Conservation (phyloP, 768 basidiomycete genomes). For the Crucibulum laeve region DNA sequence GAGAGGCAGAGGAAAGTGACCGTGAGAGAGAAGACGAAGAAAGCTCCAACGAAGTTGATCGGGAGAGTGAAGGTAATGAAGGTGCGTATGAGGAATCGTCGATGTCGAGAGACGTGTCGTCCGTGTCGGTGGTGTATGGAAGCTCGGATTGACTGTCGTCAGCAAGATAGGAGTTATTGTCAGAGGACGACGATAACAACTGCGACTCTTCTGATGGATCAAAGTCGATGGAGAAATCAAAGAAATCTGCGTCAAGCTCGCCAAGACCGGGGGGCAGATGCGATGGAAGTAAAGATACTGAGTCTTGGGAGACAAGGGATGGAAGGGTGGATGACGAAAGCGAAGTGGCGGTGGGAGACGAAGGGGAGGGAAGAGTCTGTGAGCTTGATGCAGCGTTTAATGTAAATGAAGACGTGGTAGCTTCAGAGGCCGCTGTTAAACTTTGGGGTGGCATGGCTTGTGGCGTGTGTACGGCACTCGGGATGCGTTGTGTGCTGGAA, state of each 20-base stretch:
- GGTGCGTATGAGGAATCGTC: slow-evolving; percentile 15
- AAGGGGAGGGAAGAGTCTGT: background rate
- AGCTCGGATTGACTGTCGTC: slow-evolving; percentile 6
- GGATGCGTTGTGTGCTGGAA: no score
- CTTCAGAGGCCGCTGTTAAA: background rate
- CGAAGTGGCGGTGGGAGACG: background rate
- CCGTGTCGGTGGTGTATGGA: slow-evolving; percentile 11
- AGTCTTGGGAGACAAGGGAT: background rate
- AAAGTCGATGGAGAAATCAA: background rate
- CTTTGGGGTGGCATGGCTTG: background rate
- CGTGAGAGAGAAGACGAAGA: slow-evolving; percentile 35
- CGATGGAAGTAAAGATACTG: slow-evolving; percentile 1
- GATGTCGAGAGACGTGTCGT: slow-evolving; percentile 10
- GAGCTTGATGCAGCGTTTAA: background rate
- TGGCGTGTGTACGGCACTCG: no score
- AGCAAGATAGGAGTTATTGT: slow-evolving; percentile 9
- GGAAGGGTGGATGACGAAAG: background rate
- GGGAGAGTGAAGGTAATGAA: slow-evolving; percentile 28
- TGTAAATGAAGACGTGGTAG: background rate
- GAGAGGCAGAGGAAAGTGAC: slow-evolving; percentile 33
- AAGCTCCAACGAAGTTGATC: slow-evolving; percentile 22
- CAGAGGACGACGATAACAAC: slow-evolving; percentile 13
- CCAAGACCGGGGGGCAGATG: slow-evolving; percentile 10
- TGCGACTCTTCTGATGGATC: background rate
- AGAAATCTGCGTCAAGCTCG: slow-evolving; percentile 10